phyloP scores from a whole-genome alignment of 345 rosid species.

The Populus euphratica region DNA sequence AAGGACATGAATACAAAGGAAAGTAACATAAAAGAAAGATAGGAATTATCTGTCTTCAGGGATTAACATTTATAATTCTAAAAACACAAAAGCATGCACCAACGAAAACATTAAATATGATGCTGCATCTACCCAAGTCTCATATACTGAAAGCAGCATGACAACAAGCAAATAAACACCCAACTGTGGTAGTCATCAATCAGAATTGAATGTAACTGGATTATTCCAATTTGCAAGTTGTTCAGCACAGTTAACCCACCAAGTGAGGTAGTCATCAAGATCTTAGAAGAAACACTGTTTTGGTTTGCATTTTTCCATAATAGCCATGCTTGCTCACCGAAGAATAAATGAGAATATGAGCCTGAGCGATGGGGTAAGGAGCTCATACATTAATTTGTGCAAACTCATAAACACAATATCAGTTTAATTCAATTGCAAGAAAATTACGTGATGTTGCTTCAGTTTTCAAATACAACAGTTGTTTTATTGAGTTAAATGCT shows the following conservation, averaged over 20 bases:
- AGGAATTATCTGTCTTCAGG: neutral
- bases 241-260: too few relatives aligned
- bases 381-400: neutral
- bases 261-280: neutral
- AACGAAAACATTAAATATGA: neutral
- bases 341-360: neutral
- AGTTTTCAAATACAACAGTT: neutral
- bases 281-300: neutral
- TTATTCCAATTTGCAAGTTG: neutral
- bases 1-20: slow-evolving; percentile 8
- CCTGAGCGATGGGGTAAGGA: neutral
- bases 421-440: neutral
- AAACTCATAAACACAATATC: neutral
- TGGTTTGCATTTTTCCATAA: neutral
- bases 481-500: slow-evolving; percentile 6
- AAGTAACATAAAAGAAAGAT: neutral
- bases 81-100: neutral
- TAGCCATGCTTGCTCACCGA: neutral
- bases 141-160: neutral
- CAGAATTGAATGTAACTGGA: neutral
- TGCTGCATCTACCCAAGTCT: neutral
- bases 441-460: neutral
- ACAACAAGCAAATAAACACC: neutral
- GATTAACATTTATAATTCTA: neutral
- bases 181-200: neutral